Conservation (phyloP, 2,329 filamentous ascomycete genomes). For the Tolypocladium amazonense region DNA sequence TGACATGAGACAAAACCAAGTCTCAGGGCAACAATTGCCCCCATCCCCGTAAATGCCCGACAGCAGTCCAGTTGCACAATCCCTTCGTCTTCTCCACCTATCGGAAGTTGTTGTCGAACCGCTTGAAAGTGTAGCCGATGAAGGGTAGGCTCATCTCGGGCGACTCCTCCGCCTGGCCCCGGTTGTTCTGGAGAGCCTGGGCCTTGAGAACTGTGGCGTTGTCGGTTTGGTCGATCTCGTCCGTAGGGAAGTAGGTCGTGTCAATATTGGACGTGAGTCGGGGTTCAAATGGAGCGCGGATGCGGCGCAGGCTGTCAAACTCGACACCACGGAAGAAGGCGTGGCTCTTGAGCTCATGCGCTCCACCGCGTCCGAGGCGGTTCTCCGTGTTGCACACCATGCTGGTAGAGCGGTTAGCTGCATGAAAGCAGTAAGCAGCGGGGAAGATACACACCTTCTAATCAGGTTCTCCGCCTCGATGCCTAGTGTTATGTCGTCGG, state of each 20-base stretch:
- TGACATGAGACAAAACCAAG: background rate
- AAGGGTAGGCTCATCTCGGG: slow-evolving; percentile 91
- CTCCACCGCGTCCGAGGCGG: slow-evolving; percentile 77
- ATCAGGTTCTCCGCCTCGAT: slow-evolving; percentile 87
- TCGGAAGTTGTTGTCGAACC: slow-evolving; percentile 68
- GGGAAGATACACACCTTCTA: slow-evolving; percentile 56
- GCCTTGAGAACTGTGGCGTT: slow-evolving; percentile 80
- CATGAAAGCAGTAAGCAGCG: background rate
- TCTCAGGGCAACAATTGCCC: background rate
- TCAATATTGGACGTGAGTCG: slow-evolving; percentile 88
- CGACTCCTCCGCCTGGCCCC: slow-evolving; percentile 59
- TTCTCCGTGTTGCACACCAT: slow-evolving; percentile 92
- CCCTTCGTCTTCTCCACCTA: slow-evolving; percentile 15
- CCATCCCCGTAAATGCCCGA: background rate
- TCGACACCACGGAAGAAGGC: slow-evolving; percentile 95
- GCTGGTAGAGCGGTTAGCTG: slow-evolving; percentile 32
- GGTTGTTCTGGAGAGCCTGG: slow-evolving; percentile 63
- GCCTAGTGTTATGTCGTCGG: slow-evolving; percentile 83
- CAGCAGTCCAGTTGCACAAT: background rate
- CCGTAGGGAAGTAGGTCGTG: slow-evolving; percentile 96
- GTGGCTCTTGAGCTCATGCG: slow-evolving; percentile 86
- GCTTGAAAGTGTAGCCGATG: slow-evolving; percentile 67
- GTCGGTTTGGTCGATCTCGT: slow-evolving; percentile 96
- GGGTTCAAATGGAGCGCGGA: slow-evolving; percentile 92
- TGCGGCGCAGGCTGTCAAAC: slow-evolving; percentile 84